These are phyloP conservation scores for Coemansia sp. DNA, from an alignment of 192 early-diverging fungal genomes.

Conservation along the genomic window DNA sequence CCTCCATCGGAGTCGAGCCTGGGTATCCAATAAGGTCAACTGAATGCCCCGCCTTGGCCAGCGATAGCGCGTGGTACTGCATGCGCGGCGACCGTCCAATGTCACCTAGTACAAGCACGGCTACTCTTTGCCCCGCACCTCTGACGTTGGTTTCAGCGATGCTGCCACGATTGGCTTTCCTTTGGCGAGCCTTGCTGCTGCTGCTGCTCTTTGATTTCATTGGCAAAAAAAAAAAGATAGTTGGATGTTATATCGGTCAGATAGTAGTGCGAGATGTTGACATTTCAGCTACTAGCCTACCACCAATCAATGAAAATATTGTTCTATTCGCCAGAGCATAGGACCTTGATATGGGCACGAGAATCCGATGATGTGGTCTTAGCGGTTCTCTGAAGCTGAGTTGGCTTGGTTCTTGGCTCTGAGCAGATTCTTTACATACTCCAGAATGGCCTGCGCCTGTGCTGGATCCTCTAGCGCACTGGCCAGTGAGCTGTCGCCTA, in stretches of 20 bases:
- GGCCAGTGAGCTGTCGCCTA: constrained; percentile 51
- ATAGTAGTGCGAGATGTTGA: neutral
- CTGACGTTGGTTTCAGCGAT: neutral
- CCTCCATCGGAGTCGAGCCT: constrained; percentile 58
- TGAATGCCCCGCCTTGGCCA: constrained; percentile 65
- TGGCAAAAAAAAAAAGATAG: neutral
- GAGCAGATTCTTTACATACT: constrained; percentile 54
- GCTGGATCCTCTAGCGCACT: constrained; percentile 52
- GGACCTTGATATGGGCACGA: neutral
- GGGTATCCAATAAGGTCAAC: constrained; percentile 87
- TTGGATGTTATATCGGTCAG: neutral
- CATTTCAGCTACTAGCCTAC: neutral
- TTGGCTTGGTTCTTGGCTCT: constrained; percentile 28
- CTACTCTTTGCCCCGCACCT: constrained; percentile 18
- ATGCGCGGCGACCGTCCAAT: constrained; percentile 90
- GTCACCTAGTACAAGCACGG: constrained; percentile 76
- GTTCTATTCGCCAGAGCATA: too few species aligned
- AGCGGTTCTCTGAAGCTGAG: neutral
- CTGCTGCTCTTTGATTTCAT: neutral
- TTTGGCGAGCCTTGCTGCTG: constrained; percentile 6
- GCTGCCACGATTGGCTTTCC: neutral
- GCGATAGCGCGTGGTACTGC: constrained; percentile 84
- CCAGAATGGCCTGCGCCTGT: constrained; percentile 47
- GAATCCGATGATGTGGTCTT: neutral
- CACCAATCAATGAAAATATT: too few species aligned